Conservation (phyloP, 345 rosid species). For the Pistacia atlantica region DNA sequence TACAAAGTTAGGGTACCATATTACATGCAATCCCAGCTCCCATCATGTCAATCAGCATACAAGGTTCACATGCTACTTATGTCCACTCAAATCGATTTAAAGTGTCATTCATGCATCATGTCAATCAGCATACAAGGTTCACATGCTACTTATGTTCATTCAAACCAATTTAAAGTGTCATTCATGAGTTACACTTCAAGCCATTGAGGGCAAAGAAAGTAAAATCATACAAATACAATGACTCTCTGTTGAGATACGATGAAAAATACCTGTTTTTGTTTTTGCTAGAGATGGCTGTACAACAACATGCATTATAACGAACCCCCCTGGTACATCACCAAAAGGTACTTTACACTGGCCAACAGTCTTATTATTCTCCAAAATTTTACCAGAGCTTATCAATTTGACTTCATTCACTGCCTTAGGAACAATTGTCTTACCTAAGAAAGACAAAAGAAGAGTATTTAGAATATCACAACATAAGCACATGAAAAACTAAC, state of each 20-base stretch:
- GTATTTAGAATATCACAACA: background rate
- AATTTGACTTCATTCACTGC: constrained; percentile 81
- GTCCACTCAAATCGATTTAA: background rate
- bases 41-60: background rate
- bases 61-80: background rate
- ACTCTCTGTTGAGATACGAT: background rate
- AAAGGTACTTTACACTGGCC: constrained; percentile 83
- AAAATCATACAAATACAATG: constrained; percentile 1
- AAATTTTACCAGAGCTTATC: constrained; percentile 82
- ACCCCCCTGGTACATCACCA: constrained; percentile 65
- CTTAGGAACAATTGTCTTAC: constrained; percentile 74
- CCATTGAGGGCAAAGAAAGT: background rate
- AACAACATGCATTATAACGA: constrained; percentile 84
- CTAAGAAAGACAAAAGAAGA: constrained; percentile 25
- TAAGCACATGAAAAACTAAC: background rate
- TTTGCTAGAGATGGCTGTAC: constrained; percentile 78
- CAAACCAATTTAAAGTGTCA: background rate
- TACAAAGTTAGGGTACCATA: background rate
- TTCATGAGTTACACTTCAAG: background rate
- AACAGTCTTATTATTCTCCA: constrained; percentile 83
- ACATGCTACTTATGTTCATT: background rate
- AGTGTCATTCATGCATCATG: background rate
- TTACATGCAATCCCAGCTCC: background rate
- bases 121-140: background rate
- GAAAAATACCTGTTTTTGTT: constrained; percentile 59